These are phyloP conservation scores for Neofusicoccum laricinum DNA, from an alignment of 2,329 filamentous ascomycete genomes.

Conservation along the genomic window DNA sequence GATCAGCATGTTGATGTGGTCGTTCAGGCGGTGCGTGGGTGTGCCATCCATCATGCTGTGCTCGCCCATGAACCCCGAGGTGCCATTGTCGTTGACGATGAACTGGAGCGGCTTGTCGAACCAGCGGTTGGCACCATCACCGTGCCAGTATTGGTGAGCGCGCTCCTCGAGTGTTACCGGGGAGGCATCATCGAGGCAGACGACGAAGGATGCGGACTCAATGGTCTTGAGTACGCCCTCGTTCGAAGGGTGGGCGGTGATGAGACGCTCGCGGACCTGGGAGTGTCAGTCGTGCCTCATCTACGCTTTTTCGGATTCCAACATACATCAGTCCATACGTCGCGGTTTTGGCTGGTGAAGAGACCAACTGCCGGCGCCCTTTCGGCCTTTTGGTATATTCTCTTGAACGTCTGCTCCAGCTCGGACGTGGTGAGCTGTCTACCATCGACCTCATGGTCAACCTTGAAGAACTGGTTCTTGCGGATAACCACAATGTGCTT, in stretches of 20 bases:
- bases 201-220: constrained; percentile 83
- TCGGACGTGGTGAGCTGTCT: constrained; percentile 84
- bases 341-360: constrained; percentile 88
- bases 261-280: constrained; percentile 64
- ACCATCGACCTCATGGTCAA: constrained; percentile 75
- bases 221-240: constrained; percentile 73
- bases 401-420: constrained; percentile 84
- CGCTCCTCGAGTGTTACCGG: constrained; percentile 95
- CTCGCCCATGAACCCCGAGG: constrained; percentile 95
- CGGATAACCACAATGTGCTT: constrained; percentile 86
- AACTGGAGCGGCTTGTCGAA: constrained; percentile 98
- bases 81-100: constrained; percentile 97
- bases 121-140: constrained; percentile 93
- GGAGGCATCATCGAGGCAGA: constrained; percentile 88
- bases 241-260: constrained; percentile 76
- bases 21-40: constrained; percentile 93
- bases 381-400: constrained; percentile 76
- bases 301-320: constrained; percentile 7
- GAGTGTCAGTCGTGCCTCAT: constrained; percentile 8
- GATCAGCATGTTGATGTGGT: constrained; percentile 88
- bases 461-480: constrained; percentile 98
- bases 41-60: constrained; percentile 99
- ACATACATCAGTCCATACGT: constrained; percentile 77
- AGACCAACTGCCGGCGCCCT: constrained; percentile 73
- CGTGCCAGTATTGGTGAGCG: constrained; percentile 96